Evolutionary conservation across 768 basidiomycete genomes (phyloP).

Genomic region (Hirschioporus abietinus): DNA sequence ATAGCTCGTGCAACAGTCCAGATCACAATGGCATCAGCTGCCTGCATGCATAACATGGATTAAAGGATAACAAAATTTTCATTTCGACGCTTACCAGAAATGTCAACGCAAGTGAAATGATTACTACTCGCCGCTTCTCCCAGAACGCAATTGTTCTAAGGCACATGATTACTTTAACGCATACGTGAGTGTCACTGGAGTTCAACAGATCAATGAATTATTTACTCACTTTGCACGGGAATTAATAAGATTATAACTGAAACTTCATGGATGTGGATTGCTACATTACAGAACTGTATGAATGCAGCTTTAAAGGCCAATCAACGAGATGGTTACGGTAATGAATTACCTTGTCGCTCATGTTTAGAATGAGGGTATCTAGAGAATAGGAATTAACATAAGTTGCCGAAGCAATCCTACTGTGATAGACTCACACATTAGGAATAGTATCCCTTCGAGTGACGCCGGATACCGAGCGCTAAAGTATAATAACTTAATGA

Average conservation of each 20-base stretch:
- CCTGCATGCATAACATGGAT: neutral
- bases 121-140: neutral
- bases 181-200: neutral
- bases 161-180: neutral
- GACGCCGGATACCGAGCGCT: neutral
- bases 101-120: neutral
- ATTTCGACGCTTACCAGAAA: neutral
- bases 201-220: neutral
- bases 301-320: neutral
- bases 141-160: conserved; percentile 1
- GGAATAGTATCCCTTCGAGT: neutral
- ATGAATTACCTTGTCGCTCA: neutral
- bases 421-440: neutral
- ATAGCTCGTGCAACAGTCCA: neutral
- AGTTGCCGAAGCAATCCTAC: neutral
- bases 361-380: neutral
- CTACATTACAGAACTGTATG: neutral
- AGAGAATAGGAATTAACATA: neutral
- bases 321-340: neutral
- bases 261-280: neutral
- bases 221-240: neutral
- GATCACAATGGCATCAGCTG: neutral
- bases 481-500: conserved; percentile 4
- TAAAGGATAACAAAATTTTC: neutral
- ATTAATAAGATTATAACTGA: neutral